Base-by-base conservation (phyloP, 116 monocot species). In the Posidonia oceanica region DNA sequence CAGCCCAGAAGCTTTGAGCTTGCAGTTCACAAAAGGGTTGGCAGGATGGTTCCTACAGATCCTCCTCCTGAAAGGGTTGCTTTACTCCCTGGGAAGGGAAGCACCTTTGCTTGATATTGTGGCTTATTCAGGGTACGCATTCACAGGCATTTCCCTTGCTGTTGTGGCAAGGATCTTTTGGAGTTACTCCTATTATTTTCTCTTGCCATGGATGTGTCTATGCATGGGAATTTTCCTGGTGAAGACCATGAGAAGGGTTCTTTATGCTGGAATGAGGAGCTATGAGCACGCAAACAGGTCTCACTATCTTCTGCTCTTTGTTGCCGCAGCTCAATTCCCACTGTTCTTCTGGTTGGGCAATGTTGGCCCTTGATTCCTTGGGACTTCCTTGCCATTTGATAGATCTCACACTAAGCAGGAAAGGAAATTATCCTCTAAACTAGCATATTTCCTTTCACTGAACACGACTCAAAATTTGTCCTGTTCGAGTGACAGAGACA, bases 221-320 rank as follows among this genome's bases (percentile, higher is more conserved):
- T 80, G 84, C 77, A 77, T 75, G 72, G 84, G 77, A 11, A 66
- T 80, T 23, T 84, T 84, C 75, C 66, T 84, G 66, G 84, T 84
- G 57, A 84, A 77, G 69, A 84, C 84, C 51, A 80, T 84, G 84
- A 80, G 80, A 61, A 74, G 84, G 63, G 80, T 80, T 61, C 74
- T 84, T 14, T 77, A 75, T 16, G 67, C 77, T 18, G 80, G 74
- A 56, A 51, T 56, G 36, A 74, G 80, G 71, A 78, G 75, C 65
- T 78, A 80, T 36, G 80, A 77, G 41, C 82, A 83, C 20, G 48
- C 80, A 4, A 75, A 75, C 68, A 77, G 80, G 68, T 77, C 68
- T 59, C 71, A 84, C 57, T 84, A 84, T 53, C 58, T 84, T 40
- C 64, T 80, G 57, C 80, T 84, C 29, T 75, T 80, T 56, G 75